Conservation (phyloP, 1,284 basidiomycete genomes). For the Malassezia caprae region DNA sequence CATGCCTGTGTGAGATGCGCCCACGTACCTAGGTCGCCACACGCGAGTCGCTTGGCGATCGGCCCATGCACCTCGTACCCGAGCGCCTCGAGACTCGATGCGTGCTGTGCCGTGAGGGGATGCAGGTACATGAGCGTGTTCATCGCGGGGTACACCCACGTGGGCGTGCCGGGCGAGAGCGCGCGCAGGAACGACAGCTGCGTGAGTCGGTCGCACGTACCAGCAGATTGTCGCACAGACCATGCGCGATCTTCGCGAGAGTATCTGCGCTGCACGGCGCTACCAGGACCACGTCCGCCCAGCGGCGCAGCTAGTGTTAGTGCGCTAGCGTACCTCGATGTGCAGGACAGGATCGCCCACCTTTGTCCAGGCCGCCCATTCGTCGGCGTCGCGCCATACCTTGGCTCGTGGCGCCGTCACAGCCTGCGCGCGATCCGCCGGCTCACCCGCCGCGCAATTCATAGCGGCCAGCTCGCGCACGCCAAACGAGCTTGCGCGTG, state of each 20-base stretch:
- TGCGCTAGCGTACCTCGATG: constrained; percentile 56
- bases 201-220: constrained; percentile 51
- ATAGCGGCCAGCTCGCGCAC: constrained; percentile 23
- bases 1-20: constrained; percentile 1
- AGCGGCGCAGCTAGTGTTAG: constrained; percentile 59
- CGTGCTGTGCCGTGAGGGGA: constrained; percentile 75
- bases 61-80: constrained; percentile 74
- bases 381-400: constrained; percentile 82
- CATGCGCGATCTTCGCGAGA: constrained; percentile 78
- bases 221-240: constrained; percentile 78
- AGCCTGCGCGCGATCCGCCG: not conserved
- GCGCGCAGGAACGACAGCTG: constrained; percentile 85
- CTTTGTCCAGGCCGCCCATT: constrained; percentile 65
- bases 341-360: constrained; percentile 88
- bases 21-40: constrained; percentile 70
- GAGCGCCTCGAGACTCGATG: constrained; percentile 64
- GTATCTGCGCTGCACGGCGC: constrained; percentile 94
- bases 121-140: constrained; percentile 96
- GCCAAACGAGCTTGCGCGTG: not conserved
- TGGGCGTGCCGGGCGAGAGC: constrained; percentile 66
- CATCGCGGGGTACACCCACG: constrained; percentile 91
- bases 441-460: constrained; percentile 18
- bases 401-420: constrained; percentile 47
- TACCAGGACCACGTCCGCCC: constrained; percentile 88
- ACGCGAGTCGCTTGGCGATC: constrained; percentile 74